phyloP scores from a whole-genome alignment of 1,284 basidiomycete species.

The Rhodotorula sp. region DNA sequence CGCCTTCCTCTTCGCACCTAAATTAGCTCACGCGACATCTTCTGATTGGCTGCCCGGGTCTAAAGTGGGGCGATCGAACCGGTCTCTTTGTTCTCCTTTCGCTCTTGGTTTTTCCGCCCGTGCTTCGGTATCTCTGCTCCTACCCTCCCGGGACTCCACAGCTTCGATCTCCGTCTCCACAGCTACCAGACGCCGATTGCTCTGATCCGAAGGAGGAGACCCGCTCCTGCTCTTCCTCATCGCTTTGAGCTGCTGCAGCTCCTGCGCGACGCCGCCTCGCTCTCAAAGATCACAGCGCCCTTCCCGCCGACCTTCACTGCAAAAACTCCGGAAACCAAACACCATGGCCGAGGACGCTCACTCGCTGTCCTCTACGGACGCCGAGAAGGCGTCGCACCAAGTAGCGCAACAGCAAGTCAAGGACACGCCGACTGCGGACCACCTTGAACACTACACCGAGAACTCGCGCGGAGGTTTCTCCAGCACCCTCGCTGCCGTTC shows the following conservation, averaged over 20 bases:
- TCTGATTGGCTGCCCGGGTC: no score
- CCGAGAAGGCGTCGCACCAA: neutral
- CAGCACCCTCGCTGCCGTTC: conserved; percentile 17
- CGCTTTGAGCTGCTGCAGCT: no score
- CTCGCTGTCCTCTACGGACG: conserved; percentile 5
- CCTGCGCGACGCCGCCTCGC: no score
- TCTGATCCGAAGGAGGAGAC: no score
- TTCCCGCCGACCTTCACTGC: no score
- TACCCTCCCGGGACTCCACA: neutral
- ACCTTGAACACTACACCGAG: conserved; percentile 30
- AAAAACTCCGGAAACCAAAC: no score
- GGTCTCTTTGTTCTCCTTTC: neutral
- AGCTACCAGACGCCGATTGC: neutral
- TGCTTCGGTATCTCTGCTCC: neutral
- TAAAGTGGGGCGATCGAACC: neutral
- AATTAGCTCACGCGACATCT: no score
- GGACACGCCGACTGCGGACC: conserved; percentile 11
- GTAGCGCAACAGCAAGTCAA: conserved; percentile 14
- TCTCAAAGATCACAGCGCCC: no score
- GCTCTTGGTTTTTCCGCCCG: neutral
- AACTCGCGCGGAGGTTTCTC: conserved; percentile 16
- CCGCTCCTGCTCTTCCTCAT: no score
- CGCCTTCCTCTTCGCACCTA: no score
- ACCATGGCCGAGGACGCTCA: conserved; percentile 1
- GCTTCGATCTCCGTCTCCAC: neutral